phyloP scores from a whole-genome alignment of 176 grass and related monocot genomes.

The Bothriochloa decipiens region DNA sequence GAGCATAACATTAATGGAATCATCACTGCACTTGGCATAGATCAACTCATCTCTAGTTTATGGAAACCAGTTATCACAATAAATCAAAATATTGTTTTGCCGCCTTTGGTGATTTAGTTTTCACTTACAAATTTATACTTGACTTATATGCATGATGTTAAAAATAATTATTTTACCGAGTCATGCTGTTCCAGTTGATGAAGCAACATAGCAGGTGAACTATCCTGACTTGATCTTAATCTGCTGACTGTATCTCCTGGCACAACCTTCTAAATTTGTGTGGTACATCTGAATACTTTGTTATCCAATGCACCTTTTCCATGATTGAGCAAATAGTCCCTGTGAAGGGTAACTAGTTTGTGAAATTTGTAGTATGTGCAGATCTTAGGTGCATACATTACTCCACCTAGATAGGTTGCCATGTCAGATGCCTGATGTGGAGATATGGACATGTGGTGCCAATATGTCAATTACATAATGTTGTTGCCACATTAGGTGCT shows the following conservation, averaged over 20 bases:
- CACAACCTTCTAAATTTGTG: neutral
- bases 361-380: neutral
- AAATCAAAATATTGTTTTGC: neutral
- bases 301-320: neutral
- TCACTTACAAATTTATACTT: neutral
- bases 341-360: neutral
- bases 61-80: neutral
- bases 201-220: neutral
- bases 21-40: neutral
- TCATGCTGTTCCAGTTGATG: neutral
- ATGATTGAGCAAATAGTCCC: neutral
- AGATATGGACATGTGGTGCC: neutral
- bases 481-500: neutral
- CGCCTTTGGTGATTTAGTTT: conserved; percentile 2
- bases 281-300: neutral
- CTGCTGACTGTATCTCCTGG: neutral
- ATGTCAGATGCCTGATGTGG: neutral
- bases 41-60: neutral
- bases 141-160: neutral
- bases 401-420: neutral
- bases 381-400: neutral
- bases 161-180: neutral
- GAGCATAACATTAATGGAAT: neutral
- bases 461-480: neutral
- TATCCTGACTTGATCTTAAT: neutral